Conservation (phyloP, 345 rosid genomes). For the Microcos paniculata region DNA sequence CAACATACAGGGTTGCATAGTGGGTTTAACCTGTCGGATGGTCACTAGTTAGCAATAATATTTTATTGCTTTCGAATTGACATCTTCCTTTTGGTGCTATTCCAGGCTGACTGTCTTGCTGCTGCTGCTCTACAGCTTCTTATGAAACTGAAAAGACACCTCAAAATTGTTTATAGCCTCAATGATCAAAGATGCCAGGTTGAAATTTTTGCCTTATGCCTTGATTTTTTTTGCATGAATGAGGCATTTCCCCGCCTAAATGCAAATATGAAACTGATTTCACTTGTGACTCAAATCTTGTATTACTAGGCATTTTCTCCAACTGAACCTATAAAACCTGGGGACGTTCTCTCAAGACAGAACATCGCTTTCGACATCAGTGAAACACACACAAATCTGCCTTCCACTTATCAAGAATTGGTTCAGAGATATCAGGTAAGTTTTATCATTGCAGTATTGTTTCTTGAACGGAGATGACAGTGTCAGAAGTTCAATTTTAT, state of each 20-base stretch:
- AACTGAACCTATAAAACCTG: conserved; percentile 72
- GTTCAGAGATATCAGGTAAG: conserved; percentile 79
- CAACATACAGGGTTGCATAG: neutral
- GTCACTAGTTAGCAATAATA: neutral
- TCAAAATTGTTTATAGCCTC: conserved; percentile 81
- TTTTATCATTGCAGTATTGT: neutral
- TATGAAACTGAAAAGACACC: conserved; percentile 86
- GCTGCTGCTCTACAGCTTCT: conserved; percentile 90
- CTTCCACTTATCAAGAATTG: conserved; percentile 66
- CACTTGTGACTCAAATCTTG: neutral
- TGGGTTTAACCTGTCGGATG: neutral
- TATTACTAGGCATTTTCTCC: conserved; percentile 79
- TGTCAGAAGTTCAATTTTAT: neutral
- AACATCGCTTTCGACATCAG: conserved; percentile 65
- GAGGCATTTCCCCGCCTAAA: neutral
- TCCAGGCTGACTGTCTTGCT: conserved; percentile 71
- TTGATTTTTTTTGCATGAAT: neutral
- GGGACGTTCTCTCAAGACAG: conserved; percentile 76
- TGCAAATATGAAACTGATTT: neutral
- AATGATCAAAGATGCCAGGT: conserved; percentile 98
- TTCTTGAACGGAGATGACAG: neutral
- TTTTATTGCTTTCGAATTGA: neutral
- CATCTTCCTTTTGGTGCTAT: conserved; percentile 12
- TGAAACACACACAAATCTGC: conserved; percentile 49
- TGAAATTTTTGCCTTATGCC: conserved; percentile 5